Evolutionary conservation across 2,329 filamentous ascomycete genomes (phyloP), one percentile per base, ranked within the genome.

Genomic region (Onygenales sp.): DNA sequence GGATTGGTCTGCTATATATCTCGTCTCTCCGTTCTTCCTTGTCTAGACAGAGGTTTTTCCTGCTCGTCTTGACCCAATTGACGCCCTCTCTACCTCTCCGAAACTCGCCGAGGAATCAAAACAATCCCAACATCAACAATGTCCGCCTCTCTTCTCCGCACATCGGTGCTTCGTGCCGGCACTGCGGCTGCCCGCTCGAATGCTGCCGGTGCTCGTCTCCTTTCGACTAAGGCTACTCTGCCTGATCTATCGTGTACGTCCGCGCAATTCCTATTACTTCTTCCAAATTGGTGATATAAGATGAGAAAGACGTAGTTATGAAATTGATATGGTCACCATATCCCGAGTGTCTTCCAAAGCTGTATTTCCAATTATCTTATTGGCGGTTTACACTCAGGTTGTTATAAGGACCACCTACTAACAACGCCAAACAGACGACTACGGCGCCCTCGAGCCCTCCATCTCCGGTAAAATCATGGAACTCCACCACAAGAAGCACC

Each of bases 401-500:
- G 10, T 27, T 4, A 44, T 44, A 44, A 40, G 17, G 31, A 49
- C 21, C 36, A 9, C 33, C n/a, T 49, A 31, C 36, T 40, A 51
- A 51, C 8, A 34, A 13, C 8, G 13, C 13, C 31, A 49, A 13
- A 10, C 61, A 95, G 92, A 97, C 70, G 93, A 96, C 79, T 98
- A 96, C 73, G 88, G 86, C 68, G 93, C 91, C 51, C 89, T 98
- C 64, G 93, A 98, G 77, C 82, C 81, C 61, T 72, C 79, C 67
- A 80, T 95, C 76, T 91, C 86, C 48, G 86, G 87, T 70, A 83
- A 93, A 75, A 95, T 95, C 77, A 95, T 95, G 91, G 88, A 95
- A 77, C 82, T 95, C 45, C 91, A 95, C 79, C 87, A 95, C 82
- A 85, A 82, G 75, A 92, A 90, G 74, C 90, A 95, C 80, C 91